Percentiles rank a stretch among this genome's conserved stretches.
Conservation (phyloP, 495 filamentous ascomycete species). For the Penicillium mononematosum region DNA sequence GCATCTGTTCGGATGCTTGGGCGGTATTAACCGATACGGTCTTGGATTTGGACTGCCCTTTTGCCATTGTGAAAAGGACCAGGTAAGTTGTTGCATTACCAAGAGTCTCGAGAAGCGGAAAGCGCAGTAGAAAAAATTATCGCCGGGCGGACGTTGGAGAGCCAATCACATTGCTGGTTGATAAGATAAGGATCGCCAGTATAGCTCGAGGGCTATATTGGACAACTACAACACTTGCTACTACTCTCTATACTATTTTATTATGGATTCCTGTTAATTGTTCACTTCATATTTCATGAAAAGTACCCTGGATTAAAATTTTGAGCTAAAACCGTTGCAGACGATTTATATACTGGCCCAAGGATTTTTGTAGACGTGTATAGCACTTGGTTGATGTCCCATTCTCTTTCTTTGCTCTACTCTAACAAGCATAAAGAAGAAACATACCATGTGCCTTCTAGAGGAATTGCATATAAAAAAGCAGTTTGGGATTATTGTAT, state of each 20-base stretch:
- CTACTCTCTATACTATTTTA: neutral
- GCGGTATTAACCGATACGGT: conserved; percentile 1
- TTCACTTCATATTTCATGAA: neutral
- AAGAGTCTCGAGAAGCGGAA: conserved; percentile 1
- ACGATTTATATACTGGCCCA: neutral
- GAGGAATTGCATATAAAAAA: neutral
- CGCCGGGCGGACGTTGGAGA: conserved; percentile 15
- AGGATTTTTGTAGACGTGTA: neutral
- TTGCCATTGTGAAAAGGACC: conserved; percentile 22
- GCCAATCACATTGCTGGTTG: conserved; percentile 18
- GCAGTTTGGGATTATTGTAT: neutral
- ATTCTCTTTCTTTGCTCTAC: neutral
- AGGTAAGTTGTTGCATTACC: neutral
- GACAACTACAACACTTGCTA: neutral
- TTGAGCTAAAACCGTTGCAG: neutral
- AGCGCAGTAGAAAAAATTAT: conserved; percentile 28
- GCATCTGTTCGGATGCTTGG: conserved; percentile 4
- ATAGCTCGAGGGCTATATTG: neutral
- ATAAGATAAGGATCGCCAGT: conserved; percentile 26
- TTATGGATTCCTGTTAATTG: neutral
- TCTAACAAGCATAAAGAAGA: neutral
- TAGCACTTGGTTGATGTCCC: neutral
- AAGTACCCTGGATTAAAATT: neutral
- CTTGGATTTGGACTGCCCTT: conserved; percentile 10
- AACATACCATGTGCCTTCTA: neutral